Conservation (phyloP, 208 protist genomes). For the Leishmania guyanensis region DNA sequence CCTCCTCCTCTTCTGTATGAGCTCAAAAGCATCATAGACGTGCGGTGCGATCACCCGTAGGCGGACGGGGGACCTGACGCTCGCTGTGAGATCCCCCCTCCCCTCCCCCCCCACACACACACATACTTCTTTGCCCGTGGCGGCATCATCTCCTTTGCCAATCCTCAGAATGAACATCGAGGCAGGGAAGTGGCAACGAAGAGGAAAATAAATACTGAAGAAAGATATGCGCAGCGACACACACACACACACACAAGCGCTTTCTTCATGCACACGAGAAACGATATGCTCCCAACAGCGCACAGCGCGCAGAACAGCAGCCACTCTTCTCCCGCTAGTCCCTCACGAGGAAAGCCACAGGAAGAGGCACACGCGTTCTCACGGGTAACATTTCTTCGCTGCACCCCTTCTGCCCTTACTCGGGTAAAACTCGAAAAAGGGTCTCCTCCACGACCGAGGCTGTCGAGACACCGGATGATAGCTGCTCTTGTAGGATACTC, state of each 20-base stretch:
- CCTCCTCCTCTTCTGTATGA: not conserved
- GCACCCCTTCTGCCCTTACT: not conserved
- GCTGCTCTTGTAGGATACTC: conserved; percentile 24
- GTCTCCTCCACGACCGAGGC: conserved; percentile 1
- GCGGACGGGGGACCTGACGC: not conserved
- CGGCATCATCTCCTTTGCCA: not conserved
- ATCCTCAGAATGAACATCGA: not conserved
- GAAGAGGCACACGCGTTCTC: not conserved
- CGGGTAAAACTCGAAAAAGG: not conserved
- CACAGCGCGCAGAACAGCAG: not conserved
- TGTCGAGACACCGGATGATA: conserved; percentile 11
- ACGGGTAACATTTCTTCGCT: not conserved
- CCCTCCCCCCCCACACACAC: not conserved
- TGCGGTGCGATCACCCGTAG: not conserved
- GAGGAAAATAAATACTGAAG: not conserved
- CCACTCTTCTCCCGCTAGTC: not conserved
- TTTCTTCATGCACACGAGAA: not conserved
- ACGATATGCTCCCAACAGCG: not conserved
- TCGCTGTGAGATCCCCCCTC: not conserved
- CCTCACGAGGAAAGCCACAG: not conserved
- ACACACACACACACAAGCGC: not conserved
- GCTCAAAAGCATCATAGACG: not conserved
- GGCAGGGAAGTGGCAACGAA: not conserved
- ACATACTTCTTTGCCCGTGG: no score
- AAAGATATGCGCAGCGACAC: not conserved